A percentile compares a stretch with the other conserved stretches of the same genome.
Conservation (phyloP, 768 basidiomycete species). For the Psilocybe azurescens region DNA sequence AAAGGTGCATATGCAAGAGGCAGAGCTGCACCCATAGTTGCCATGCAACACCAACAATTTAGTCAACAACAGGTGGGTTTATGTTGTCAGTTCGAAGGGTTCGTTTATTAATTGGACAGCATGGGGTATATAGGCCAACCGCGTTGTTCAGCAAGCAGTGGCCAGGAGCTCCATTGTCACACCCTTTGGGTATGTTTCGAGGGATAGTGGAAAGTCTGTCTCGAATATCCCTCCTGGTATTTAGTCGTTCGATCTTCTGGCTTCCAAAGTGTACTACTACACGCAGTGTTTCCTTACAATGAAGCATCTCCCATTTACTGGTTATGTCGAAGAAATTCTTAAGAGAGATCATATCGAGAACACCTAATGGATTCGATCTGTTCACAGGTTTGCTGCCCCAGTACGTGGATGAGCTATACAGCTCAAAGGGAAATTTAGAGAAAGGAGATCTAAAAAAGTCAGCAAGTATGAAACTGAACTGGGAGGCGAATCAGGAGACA, state of each 20-base stretch:
- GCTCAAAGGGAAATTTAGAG: too few relatives aligned
- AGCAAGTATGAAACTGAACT: too few relatives aligned
- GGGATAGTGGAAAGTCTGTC: slow-evolving; percentile 19
- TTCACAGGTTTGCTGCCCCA: too few relatives aligned
- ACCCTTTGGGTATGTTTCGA: slow-evolving; percentile 22
- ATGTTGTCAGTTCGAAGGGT: background rate
- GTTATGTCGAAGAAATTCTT: too few relatives aligned
- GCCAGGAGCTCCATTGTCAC: slow-evolving; percentile 30
- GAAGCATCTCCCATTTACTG: too few relatives aligned
- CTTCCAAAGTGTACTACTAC: too few relatives aligned
- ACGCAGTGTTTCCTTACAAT: too few relatives aligned
- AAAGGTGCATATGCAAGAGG: background rate
- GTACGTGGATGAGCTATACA: too few relatives aligned
- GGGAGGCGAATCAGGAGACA: too few relatives aligned
- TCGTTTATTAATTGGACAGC: background rate
- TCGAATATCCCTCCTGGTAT: background rate
- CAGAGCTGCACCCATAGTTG: background rate
- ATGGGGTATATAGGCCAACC: slow-evolving; percentile 16
- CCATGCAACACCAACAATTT: background rate
- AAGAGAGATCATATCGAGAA: too few relatives aligned
- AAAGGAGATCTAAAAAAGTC: too few relatives aligned
- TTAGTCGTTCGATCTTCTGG: background rate
- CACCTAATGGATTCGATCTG: too few relatives aligned
- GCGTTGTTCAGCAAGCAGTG: slow-evolving; percentile 29
- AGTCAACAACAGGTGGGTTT: slow-evolving; percentile 1